Conservation (phyloP, 1,139 yeast species). For the Nakaseomyces sp. region DNA sequence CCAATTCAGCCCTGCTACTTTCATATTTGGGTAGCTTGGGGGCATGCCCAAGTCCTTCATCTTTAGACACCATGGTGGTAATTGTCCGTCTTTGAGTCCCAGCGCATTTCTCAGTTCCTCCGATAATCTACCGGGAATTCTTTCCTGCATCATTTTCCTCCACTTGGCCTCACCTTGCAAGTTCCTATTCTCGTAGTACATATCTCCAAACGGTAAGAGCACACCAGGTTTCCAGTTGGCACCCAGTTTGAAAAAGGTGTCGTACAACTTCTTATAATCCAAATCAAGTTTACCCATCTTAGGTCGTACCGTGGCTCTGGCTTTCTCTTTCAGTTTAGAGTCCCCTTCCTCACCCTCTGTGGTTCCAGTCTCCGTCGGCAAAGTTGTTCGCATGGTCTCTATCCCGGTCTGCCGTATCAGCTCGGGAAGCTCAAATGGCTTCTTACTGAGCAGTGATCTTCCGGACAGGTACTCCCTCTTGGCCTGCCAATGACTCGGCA, state of each 20-base stretch:
- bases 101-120: slow-evolving; percentile 53
- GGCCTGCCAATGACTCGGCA: slow-evolving; percentile 79
- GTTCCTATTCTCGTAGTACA: slow-evolving; percentile 74
- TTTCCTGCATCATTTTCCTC: slow-evolving; percentile 28
- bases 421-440: slow-evolving; percentile 69
- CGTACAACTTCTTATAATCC: slow-evolving; percentile 73
- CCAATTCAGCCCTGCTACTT: slow-evolving; percentile 46
- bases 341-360: slow-evolving; percentile 41
- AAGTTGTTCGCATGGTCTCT: slow-evolving; percentile 67
- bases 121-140: slow-evolving; percentile 65
- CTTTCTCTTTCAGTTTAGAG: slow-evolving; percentile 58
- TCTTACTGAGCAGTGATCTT: slow-evolving; percentile 60
- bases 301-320: slow-evolving; percentile 82
- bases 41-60: slow-evolving; percentile 77
- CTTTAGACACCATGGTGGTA: slow-evolving; percentile 76
- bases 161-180: slow-evolving; percentile 39
- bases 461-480: slow-evolving; percentile 74
- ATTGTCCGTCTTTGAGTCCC: slow-evolving; percentile 53
- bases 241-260: slow-evolving; percentile 67
- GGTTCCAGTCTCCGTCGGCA: slow-evolving; percentile 27
- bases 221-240: slow-evolving; percentile 61
- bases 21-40: slow-evolving; percentile 64
- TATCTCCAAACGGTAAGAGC: slow-evolving; percentile 60
- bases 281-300: slow-evolving; percentile 81
- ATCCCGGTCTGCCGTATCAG: slow-evolving; percentile 81